Evolutionary conservation across 345 rosid species (phyloP).

Genomic region (Pistacia atlantica): DNA sequence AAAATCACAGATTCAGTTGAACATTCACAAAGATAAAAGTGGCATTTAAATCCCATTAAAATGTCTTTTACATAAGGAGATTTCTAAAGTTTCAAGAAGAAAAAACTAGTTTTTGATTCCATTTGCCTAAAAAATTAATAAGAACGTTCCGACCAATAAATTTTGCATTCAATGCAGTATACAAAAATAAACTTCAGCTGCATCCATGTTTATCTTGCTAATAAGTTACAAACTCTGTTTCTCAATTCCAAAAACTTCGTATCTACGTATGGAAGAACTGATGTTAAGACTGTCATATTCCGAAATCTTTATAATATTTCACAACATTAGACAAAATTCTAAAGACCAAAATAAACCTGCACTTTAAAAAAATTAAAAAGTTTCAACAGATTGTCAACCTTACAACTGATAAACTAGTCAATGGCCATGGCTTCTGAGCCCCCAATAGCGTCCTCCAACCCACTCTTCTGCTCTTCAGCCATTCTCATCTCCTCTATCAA

Average conservation of each 20-base stretch:
- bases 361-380: neutral
- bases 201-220: neutral
- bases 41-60: neutral
- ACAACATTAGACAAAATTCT: neutral
- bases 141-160: neutral
- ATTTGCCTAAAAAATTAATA: too few relatives aligned
- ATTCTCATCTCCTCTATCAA: constrained; percentile 84
- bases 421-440: constrained; percentile 59
- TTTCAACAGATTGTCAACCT: neutral
- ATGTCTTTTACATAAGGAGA: neutral
- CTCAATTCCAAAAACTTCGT: neutral
- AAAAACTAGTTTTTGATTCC: too few relatives aligned
- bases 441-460: constrained; percentile 56
- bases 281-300: neutral
- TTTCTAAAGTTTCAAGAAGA: neutral
- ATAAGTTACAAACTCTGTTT: neutral
- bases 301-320: neutral
- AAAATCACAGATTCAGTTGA: neutral
- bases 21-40: neutral
- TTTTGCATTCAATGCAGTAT: neutral
- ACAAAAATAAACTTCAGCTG: too few relatives aligned
- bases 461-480: constrained; percentile 76
- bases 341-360: neutral
- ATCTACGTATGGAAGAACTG: neutral
- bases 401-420: constrained; percentile 40